These are phyloP conservation scores for Begonia loranthoides DNA, from an alignment of 306 rosid genomes.

Conservation along the genomic window DNA sequence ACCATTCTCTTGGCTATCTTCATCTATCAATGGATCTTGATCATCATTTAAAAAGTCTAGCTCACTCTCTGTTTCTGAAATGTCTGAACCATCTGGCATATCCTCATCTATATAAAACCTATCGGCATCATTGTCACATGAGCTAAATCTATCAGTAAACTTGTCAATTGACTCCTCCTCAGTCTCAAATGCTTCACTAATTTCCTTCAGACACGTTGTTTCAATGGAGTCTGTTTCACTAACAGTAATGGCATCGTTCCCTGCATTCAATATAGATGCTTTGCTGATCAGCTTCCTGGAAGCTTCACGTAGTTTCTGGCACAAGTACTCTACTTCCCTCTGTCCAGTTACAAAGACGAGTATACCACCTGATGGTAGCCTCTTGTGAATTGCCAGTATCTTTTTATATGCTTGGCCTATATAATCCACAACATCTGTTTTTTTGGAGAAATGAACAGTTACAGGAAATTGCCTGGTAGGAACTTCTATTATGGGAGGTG, in stretches of 20 bases:
- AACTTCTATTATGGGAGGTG: slow-evolving; percentile 73
- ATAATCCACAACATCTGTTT: slow-evolving; percentile 61
- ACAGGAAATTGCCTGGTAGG: slow-evolving; percentile 84
- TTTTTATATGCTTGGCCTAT: slow-evolving; percentile 76
- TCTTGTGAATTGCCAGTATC: slow-evolving; percentile 83
- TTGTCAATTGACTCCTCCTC: slow-evolving; percentile 25
- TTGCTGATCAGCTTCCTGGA: slow-evolving; percentile 42
- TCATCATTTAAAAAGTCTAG: slow-evolving; percentile 37
- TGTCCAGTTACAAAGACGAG: slow-evolving; percentile 84
- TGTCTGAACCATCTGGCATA: slow-evolving; percentile 37
- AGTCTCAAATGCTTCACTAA: slow-evolving; percentile 66
- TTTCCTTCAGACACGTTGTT: slow-evolving; percentile 43
- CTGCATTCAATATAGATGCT: slow-evolving; percentile 22
- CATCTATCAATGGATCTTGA: slow-evolving; percentile 8
- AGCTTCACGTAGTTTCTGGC: slow-evolving; percentile 59
- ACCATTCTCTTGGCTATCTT: slow-evolving; percentile 22
- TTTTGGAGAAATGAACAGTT: slow-evolving; percentile 57
- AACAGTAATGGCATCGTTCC: slow-evolving; percentile 14
- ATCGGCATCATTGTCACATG: slow-evolving; percentile 61
- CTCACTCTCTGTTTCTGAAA: slow-evolving; percentile 65
- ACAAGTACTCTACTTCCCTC: slow-evolving; percentile 72
- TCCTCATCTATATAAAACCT: slow-evolving; percentile 18
- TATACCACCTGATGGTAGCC: slow-evolving; percentile 75
- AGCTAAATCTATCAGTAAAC: slow-evolving; percentile 47
- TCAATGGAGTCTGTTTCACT: slow-evolving; percentile 27